Conservation (phyloP, 805 yeast genomes). For the Schwanniomyces sp. region DNA sequence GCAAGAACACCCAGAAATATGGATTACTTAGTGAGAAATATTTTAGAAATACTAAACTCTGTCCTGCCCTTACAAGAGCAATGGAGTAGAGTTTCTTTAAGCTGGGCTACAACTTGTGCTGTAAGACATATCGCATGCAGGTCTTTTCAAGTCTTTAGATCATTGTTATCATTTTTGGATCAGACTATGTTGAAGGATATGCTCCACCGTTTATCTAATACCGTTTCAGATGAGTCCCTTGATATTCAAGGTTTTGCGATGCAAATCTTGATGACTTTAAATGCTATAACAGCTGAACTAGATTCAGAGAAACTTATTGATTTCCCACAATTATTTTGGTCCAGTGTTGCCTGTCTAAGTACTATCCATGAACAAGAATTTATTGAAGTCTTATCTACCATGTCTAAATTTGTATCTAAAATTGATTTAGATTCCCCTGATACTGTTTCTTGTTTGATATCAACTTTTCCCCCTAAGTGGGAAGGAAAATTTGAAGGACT, state of each 20-base stretch:
- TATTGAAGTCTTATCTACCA: slow-evolving; percentile 78
- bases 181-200: slow-evolving; percentile 88
- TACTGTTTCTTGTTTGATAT: slow-evolving; percentile 76
- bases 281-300: slow-evolving; percentile 86
- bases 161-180: slow-evolving; percentile 77
- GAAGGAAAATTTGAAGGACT: slow-evolving; percentile 91
- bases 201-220: slow-evolving; percentile 89
- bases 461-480: slow-evolving; percentile 94
- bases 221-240: slow-evolving; percentile 82
- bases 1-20: slow-evolving; percentile 83
- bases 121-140: slow-evolving; percentile 96
- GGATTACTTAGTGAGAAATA: slow-evolving; percentile 69
- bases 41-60: slow-evolving; percentile 55
- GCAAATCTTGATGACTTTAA: slow-evolving; percentile 95
- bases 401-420: slow-evolving; percentile 80
- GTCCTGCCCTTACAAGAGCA: slow-evolving; percentile 61
- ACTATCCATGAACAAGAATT: slow-evolving; percentile 93
- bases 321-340: slow-evolving; percentile 95
- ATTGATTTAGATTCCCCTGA: slow-evolving; percentile 84
- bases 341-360: slow-evolving; percentile 84
- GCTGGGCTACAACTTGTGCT: slow-evolving; percentile 97
- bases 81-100: slow-evolving; percentile 82
- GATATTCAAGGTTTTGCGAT: slow-evolving; percentile 96
- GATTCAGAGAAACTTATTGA: slow-evolving; percentile 76
- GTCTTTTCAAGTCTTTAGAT: slow-evolving; percentile 89